phyloP scores from a whole-genome alignment of 179 eudicot species.

The Beta macrorhiza region DNA sequence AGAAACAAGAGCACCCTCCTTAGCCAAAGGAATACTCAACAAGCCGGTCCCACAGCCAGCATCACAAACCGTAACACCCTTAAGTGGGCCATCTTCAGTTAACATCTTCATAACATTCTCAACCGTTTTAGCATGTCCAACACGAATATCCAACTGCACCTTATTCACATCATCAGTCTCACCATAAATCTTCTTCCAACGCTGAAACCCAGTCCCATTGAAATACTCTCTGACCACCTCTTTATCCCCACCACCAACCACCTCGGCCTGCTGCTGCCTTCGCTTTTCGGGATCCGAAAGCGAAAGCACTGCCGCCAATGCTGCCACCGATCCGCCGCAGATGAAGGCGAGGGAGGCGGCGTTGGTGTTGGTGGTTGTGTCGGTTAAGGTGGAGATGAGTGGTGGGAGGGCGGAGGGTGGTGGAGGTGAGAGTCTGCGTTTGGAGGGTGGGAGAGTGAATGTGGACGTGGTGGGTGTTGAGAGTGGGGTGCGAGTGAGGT shows the following conservation, averaged over 20 bases:
- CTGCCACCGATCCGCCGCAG: constrained; percentile 66
- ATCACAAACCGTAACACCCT: constrained; percentile 80
- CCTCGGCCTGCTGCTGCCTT: constrained; percentile 80
- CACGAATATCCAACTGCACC: constrained; percentile 77
- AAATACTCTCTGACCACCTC: constrained; percentile 94
- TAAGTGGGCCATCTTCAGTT: constrained; percentile 56
- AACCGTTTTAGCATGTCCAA: constrained; percentile 88
- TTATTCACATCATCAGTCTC: constrained; percentile 83
- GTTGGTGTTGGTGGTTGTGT: constrained; percentile 25
- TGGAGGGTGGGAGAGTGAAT: constrained; percentile 5
- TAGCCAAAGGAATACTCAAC: constrained; percentile 77
- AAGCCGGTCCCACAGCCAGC: constrained; percentile 97
- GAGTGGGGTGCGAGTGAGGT: background rate
- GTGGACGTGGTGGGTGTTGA: constrained; percentile 3
- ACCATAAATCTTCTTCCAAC: constrained; percentile 94
- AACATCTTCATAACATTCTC: constrained; percentile 76
- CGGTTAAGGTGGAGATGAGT: constrained; percentile 36
- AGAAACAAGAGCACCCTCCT: constrained; percentile 68
- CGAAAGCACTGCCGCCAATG: constrained; percentile 65
- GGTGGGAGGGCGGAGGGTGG: constrained; percentile 51
- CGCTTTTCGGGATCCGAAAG: constrained; percentile 84
- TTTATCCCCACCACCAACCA: constrained; percentile 93
- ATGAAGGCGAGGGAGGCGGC: constrained; percentile 62
- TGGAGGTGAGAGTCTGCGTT: background rate
- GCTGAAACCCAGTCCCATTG: constrained; percentile 74